These are phyloP conservation scores for Piedraia hortae DNA, from an alignment of 2,329 filamentous ascomycete species.

Conservation along the genomic window DNA sequence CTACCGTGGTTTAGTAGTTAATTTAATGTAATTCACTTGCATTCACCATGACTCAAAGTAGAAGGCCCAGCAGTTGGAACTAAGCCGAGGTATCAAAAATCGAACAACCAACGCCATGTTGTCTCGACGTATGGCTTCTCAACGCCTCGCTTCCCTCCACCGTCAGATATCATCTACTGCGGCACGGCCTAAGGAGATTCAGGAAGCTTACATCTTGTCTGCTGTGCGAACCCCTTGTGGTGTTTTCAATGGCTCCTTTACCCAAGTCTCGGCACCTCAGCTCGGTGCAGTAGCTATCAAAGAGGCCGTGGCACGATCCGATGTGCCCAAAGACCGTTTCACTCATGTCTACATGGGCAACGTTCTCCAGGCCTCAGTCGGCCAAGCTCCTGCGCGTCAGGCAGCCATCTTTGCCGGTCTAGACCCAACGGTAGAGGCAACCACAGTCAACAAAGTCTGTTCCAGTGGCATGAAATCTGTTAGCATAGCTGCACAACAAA, in stretches of 20 bases:
- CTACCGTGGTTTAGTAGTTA: no score
- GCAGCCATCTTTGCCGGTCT: conserved; percentile 72
- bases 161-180: conserved; percentile 23
- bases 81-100: no score
- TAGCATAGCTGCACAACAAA: conserved; percentile 70
- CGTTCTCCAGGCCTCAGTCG: conserved; percentile 57
- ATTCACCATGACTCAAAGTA: no score
- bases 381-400: conserved; percentile 79
- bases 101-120: no score
- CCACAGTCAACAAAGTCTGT: conserved; percentile 95
- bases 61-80: no score
- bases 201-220: conserved; percentile 82
- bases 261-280: conserved; percentile 56
- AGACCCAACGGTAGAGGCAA: conserved; percentile 52
- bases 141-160: conserved; percentile 8
- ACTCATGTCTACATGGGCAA: conserved; percentile 95
- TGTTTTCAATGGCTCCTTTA: conserved; percentile 90
- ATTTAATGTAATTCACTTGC: no score
- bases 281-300: conserved; percentile 82
- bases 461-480: conserved; percentile 87
- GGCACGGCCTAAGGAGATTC: conserved; percentile 33
- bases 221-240: conserved; percentile 71
- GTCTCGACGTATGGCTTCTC: conserved; percentile 3
- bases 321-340: conserved; percentile 52
- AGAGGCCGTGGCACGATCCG: conserved; percentile 64